phyloP scores from a whole-genome alignment of 345 rosid species.

The Euphorbia lathyris region DNA sequence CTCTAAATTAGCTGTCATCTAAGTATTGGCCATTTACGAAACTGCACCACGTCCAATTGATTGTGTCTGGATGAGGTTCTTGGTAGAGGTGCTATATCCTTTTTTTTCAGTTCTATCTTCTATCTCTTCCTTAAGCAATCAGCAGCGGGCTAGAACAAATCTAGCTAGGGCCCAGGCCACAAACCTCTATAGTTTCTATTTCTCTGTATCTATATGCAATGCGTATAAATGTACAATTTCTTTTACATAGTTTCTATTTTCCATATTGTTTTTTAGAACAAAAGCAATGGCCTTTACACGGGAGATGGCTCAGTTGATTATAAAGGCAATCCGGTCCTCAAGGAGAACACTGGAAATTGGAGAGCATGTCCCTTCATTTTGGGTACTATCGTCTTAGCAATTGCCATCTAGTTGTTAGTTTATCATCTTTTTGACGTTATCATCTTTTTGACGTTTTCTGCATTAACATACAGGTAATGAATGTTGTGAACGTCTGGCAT shows the following conservation, averaged over 20 bases:
- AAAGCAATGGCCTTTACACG: constrained; percentile 48
- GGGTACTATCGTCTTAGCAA: constrained; percentile 35
- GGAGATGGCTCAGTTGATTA: constrained; percentile 93
- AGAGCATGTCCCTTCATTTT: constrained; percentile 94
- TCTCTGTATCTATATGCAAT: no score
- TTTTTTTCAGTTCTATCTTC: not conserved
- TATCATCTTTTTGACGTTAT: not conserved
- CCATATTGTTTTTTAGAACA: constrained; percentile 29
- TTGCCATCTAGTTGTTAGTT: not conserved
- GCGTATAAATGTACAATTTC: no score
- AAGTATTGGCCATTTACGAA: not conserved
- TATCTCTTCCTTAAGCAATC: not conserved
- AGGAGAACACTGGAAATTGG: constrained; percentile 86
- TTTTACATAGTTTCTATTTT: no score
- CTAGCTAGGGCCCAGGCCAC: no score
- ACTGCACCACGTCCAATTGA: not conserved
- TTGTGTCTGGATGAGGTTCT: not conserved
- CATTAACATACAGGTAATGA: constrained; percentile 57
- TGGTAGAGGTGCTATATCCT: not conserved
- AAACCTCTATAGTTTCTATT: no score
- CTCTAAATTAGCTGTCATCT: not conserved
- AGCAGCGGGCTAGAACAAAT: no score
- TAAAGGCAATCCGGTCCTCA: constrained; percentile 67
- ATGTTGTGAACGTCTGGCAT: constrained; percentile 94
- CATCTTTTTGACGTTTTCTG: constrained; percentile 12